phyloP scores from a whole-genome alignment of 2,329 filamentous ascomycete genomes.

The Cladobotryum mycophilum region DNA sequence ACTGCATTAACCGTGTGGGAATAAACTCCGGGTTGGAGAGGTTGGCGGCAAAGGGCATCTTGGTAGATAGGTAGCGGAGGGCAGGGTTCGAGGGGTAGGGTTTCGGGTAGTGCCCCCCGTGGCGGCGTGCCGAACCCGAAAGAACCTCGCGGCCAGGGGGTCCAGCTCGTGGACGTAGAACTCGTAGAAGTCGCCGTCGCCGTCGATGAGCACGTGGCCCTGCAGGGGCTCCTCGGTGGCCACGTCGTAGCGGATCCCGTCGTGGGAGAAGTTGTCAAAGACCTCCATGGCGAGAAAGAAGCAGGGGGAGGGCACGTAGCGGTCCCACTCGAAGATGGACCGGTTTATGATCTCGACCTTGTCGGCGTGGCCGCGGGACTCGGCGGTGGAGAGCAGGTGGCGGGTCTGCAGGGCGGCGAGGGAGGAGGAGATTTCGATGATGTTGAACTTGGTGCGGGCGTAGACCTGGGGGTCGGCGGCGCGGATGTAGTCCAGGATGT shows the following conservation, averaged over 20 bases:
- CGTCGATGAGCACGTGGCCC: slow-evolving; percentile 80
- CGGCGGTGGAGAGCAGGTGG: slow-evolving; percentile 60
- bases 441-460: slow-evolving; percentile 83
- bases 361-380: slow-evolving; percentile 67
- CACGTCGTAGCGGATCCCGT: slow-evolving; percentile 84
- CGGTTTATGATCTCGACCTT: slow-evolving; percentile 93
- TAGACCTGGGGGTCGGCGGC: slow-evolving; percentile 87
- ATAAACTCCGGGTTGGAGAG: slow-evolving; percentile 85
- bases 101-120: slow-evolving; percentile 56
- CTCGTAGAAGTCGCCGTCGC: slow-evolving; percentile 84
- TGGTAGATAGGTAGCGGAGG: slow-evolving; percentile 55
- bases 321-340: slow-evolving; percentile 90
- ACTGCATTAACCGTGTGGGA: slow-evolving; percentile 89
- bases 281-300: slow-evolving; percentile 98
- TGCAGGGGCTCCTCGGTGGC: slow-evolving; percentile 77
- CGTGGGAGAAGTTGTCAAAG: slow-evolving; percentile 97
- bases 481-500: slow-evolving; percentile 94
- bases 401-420: slow-evolving; percentile 72
- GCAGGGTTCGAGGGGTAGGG: slow-evolving; percentile 50
- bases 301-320: slow-evolving; percentile 83
- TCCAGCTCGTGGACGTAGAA: slow-evolving; percentile 82
- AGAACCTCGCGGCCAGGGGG: slow-evolving; percentile 72
- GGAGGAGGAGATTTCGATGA: slow-evolving; percentile 88
- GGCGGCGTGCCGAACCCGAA: slow-evolving; percentile 77
- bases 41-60: slow-evolving; percentile 66